Evolutionary conservation across 805 yeast genomes (phyloP), one percentile per base, ranked within the genome.

Genomic region (Scheffersomyces amazonensis): DNA sequence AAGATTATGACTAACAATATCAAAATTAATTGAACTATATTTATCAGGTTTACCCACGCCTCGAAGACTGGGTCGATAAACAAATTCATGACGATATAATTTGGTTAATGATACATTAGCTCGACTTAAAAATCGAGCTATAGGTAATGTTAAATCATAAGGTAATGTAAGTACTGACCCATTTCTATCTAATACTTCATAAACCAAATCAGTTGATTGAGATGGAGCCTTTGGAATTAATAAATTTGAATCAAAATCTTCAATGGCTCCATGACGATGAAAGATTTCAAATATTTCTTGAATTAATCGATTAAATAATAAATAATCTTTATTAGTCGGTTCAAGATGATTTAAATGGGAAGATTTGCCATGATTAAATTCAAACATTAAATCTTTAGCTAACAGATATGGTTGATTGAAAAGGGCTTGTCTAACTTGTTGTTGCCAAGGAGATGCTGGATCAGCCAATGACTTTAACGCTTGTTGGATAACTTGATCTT

Each of bases 381-480:
- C 98, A 59, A 85, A 93, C 43, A 93, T 67, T 11, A 88, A 76
- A 57, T 88, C 96, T 47, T 83, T 81, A 0, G 96, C 96, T 42
- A 86, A 71, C 58, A 83, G 82, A 50, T 88, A 83, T 0, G 96
- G 89, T 50, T 87, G 95, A 12, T 85, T 73, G 58, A 93, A 93
- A 24, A 93, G 64, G 0, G 93, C 84, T 37, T 83, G 85, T 53
- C 96, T 75, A 0, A 93, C 96, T 57, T 89, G 95, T 46, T 81
- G 87, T 47, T 90, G 93, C 95, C 96, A 89, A 1, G 96, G 90
- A 0, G 96, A 87, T 0, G 93, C 80, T 0, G 96, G 91, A 56
- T 89, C 90, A 0, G 96, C 84, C 41, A 93, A 62, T 20, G 89
- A 86, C 47, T 81, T 80, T 46, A 93, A 67, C 0, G 96, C 96